Evolutionary conservation across 2,329 filamentous ascomycete genomes (phyloP).

Genomic region (Tolypocladium amazonense): DNA sequence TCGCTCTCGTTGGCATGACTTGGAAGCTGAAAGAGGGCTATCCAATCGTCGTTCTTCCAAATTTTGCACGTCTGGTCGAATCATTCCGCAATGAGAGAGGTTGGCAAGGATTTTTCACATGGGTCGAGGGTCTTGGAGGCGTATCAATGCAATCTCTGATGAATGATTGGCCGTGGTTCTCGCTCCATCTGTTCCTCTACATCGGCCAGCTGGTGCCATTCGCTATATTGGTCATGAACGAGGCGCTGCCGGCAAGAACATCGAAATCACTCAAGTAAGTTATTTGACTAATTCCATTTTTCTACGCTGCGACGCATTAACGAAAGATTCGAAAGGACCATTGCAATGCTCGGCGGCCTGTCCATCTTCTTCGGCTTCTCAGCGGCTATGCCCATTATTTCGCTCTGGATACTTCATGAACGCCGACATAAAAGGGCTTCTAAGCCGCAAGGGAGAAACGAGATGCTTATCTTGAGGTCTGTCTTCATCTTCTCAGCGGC

Average conservation of each 20-base stretch:
- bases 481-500: constrained; percentile 1
- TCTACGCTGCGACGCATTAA: neutral
- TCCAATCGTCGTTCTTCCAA: neutral
- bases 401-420: constrained; percentile 1
- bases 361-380: constrained; percentile 2
- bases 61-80: neutral
- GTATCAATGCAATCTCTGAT: neutral
- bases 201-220: constrained; percentile 3
- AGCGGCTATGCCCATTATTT: constrained; percentile 1
- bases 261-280: neutral
- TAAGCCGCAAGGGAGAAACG: neutral
- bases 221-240: constrained; percentile 1
- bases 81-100: neutral
- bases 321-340: neutral
- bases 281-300: too few relatives aligned
- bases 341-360: neutral
- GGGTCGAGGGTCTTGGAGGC: neutral
- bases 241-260: neutral
- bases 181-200: constrained; percentile 6
- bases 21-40: constrained; percentile 5
- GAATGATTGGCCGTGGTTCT: constrained; percentile 6
- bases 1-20: neutral
- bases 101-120: neutral
- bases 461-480: neutral
- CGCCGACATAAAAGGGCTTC: neutral